Evolutionary conservation across 2,329 filamentous ascomycete species (phyloP), one percentile per base, ranked within the genome.

Genomic region (Myriangium duriaei): DNA sequence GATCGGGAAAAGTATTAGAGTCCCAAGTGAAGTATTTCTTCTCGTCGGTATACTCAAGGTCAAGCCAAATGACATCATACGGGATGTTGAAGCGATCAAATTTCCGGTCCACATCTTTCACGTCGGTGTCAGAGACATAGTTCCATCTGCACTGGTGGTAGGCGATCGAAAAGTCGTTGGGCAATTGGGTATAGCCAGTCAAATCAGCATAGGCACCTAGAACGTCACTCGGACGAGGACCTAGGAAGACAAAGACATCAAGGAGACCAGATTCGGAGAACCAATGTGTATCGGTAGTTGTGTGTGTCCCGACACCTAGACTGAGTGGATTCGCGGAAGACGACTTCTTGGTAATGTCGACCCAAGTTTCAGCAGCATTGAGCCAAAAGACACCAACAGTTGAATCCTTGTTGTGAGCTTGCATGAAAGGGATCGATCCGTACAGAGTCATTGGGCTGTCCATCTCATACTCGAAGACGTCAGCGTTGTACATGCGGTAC

Each of bases 131-230:
- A 1, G 85, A 92, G 40, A 95, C 79, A 56, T 98, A 98, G 63
- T 98, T 98, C 91, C 91, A 98, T 50, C 91, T 81, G 59, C 91
- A 96, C 59, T 98, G 91, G 55, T 98, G 91, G 60, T 96, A 95
- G 10, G 76, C 91, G 48, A 98, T 76, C 2, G 88, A 73, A 51
- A 95, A 95, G 46, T 91, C 81, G 52, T 94, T 86, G 2, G 91
- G 91, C 60, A 98, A 74, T 43, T 87, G 79, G 18, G 86, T 91
- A 52, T 79, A 88, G 16, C 91, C 91, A 6, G 91, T 98, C 32
- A 98, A 74, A 57, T 94, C 84, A 45, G 79, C 78, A 56, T 94
- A 98, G 18, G 73, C 76, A 51, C 79, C 81, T 46, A 79, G 80
- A 30, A 98, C 69, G 47, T 92, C 83, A 47, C 79, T 72, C 3